phyloP scores from a whole-genome alignment of 179 eudicot species.

The Spergularia azorica region DNA sequence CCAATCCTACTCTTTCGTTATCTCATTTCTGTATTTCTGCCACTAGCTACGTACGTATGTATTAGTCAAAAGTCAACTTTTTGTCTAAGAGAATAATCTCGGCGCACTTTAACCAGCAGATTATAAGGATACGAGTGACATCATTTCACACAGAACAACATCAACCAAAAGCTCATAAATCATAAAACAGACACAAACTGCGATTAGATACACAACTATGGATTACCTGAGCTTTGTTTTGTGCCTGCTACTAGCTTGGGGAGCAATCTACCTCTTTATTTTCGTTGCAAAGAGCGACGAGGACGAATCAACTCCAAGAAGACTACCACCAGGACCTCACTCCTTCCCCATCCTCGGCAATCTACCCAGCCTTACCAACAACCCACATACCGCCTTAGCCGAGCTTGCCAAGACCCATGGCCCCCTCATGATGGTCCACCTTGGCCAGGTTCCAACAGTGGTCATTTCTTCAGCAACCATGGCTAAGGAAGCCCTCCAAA shows the following conservation, averaged over 20 bases:
- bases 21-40: not conserved
- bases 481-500: slow-evolving; percentile 31
- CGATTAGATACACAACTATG: not conserved
- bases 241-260: slow-evolving; percentile 18
- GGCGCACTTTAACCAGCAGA: not conserved
- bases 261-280: slow-evolving; percentile 24
- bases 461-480: slow-evolving; percentile 25
- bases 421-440: slow-evolving; percentile 22
- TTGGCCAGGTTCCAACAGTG: slow-evolving; percentile 27
- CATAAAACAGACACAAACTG: not conserved
- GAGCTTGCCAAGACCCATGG: slow-evolving; percentile 30
- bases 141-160: not conserved
- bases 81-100: not conserved
- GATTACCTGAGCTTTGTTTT: not conserved
- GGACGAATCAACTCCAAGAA: not conserved
- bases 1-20: not conserved
- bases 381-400: slow-evolving; percentile 26
- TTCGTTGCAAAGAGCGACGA: not conserved
- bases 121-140: not conserved
- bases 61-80: not conserved
- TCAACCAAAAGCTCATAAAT: not conserved
- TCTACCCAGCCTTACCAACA: slow-evolving; percentile 28
- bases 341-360: slow-evolving; percentile 30
- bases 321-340: slow-evolving; percentile 32
- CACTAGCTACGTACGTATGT: not conserved